Percentiles rank a stretch among this genome's conserved stretches.
phyloP scores from a whole-genome alignment of 2,329 filamentous ascomycete species.

The Scedosporium minutisporum region DNA sequence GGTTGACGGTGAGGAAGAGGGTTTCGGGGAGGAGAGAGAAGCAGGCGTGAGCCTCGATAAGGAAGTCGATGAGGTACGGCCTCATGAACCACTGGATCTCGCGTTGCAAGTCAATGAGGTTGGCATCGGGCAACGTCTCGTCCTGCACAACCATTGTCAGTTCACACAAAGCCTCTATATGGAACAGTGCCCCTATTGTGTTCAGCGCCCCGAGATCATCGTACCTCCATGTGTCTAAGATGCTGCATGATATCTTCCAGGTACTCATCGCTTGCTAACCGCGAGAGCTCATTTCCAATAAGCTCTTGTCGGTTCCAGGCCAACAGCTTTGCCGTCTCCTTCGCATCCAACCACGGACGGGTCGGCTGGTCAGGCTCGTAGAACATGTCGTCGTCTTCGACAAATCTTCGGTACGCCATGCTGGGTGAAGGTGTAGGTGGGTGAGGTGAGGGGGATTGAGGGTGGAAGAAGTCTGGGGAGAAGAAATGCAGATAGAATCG shows the following conservation, averaged over 20 bases:
- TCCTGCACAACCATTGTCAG: constrained; percentile 30
- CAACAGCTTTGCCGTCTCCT: constrained; percentile 68
- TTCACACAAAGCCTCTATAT: constrained; percentile 3
- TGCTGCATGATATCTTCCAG: constrained; percentile 89
- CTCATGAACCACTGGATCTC: constrained; percentile 99
- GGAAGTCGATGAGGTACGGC: constrained; percentile 94
- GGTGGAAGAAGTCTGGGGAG: neutral
- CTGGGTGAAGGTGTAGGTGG: constrained; percentile 17
- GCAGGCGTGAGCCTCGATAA: constrained; percentile 91
- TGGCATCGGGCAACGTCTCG: constrained; percentile 88
- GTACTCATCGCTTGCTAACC: constrained; percentile 78
- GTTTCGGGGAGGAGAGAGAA: constrained; percentile 93
- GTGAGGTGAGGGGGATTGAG: constrained; percentile 8
- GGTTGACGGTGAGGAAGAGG: constrained; percentile 90
- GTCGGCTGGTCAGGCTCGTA: constrained; percentile 45
- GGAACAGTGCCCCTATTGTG: constrained; percentile 6
- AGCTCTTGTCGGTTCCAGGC: constrained; percentile 77
- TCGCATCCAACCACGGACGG: constrained; percentile 52
- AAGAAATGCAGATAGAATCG: constrained; percentile 12
- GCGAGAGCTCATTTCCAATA: constrained; percentile 81
- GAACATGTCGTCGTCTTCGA: constrained; percentile 36
- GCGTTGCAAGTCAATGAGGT: constrained; percentile 96
- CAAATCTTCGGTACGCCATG: constrained; percentile 33
- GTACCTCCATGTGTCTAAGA: constrained; percentile 88
- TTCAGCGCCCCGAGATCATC: neutral